Base-by-base conservation (phyloP, 139 green algal species). In the Edaphochlamys debaryana region DNA sequence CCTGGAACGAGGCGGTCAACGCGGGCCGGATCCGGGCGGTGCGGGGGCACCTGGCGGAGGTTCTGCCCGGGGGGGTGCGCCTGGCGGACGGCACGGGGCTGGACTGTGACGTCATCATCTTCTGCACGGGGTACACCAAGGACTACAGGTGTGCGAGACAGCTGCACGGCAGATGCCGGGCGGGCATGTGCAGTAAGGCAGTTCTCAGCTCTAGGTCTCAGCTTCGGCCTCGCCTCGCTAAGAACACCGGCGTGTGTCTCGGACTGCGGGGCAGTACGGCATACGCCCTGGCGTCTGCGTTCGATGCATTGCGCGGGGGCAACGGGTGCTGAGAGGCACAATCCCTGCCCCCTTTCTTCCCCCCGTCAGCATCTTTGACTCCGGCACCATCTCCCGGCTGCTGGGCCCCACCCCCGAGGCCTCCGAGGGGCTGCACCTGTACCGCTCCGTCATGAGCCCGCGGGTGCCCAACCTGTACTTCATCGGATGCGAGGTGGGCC, bases 41-140 rank as follows among this genome's bases (percentile, higher is more conserved):
- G 41, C 36, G 52, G 56, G 84, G 77, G 3, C 60, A 67, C 9
- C 22, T 88, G 56, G 84, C 66, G 48, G 41, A 62, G 58, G n/a
- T 88, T 5, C 76, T 56, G 41, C 54, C 54, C 7, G 50, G 69
- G 38, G 80, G 69, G 30, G 32, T 88, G 52, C 62, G 70, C 42
- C 84, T 88, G 60, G 29, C 41, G 15, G 70, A 69, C 48, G 84
- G 84, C 25, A 75, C 45, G 25, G 36, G 36, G 7, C 50, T 88
- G 25, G 42, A 66, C 27, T 81, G 75, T 34, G 84, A 88, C 30
- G 63, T 80, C 1, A 29, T 88, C 36, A 34, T 88, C 30, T 81
- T 84, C 56, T 77, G 54, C 84, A 88, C 76, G 8, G 84, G 84
- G n/a, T 85, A 81, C 84, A 75, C 58, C 56, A 81, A 70, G 60